Conservation (phyloP, 2,329 filamentous ascomycete species). For the Chrysoporthe cubensis region DNA sequence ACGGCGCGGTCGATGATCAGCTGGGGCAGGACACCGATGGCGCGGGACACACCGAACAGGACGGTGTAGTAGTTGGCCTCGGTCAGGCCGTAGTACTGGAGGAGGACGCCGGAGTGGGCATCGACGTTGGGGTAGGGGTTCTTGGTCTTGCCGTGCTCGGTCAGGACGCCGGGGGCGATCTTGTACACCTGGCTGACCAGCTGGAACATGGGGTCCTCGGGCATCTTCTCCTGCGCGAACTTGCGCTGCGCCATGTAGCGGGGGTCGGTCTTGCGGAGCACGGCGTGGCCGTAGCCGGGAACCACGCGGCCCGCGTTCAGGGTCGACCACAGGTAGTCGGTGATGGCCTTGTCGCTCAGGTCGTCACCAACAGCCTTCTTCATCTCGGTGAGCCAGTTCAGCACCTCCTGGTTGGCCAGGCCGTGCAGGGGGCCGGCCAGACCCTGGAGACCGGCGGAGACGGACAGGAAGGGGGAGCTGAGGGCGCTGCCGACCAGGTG, state of each 20-base stretch:
- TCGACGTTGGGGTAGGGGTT: constrained; percentile 99
- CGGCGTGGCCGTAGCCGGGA: constrained; percentile 97
- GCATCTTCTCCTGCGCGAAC: constrained; percentile 90
- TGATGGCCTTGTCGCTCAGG: constrained; percentile 94
- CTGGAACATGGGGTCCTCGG: constrained; percentile 99
- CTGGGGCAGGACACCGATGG: constrained; percentile 97
- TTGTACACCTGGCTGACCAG: constrained; percentile 99
- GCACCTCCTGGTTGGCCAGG: constrained; percentile 98
- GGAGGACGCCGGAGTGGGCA: constrained; percentile 97
- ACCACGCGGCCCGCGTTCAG: constrained; percentile 95
- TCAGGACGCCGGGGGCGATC: constrained; percentile 96
- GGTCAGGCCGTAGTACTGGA: constrained; percentile 98
- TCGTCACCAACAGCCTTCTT: constrained; percentile 94
- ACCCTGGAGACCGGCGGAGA: constrained; percentile 96
- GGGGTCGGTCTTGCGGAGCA: constrained; percentile 99
- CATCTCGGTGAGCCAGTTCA: constrained; percentile 99
- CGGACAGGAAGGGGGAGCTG: constrained; percentile 95
- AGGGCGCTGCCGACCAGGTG: constrained; percentile 96
- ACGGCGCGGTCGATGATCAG: constrained; percentile 99
- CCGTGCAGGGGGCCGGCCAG: constrained; percentile 98
- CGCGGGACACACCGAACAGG: constrained; percentile 97
- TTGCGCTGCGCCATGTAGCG: constrained; percentile 98
- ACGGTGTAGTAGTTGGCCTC: constrained; percentile 99
- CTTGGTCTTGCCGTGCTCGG: constrained; percentile 99
- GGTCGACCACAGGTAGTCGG: constrained; percentile 97